Conservation (phyloP, 1,284 basidiomycete species). For the Fomitopsis betulina region DNA sequence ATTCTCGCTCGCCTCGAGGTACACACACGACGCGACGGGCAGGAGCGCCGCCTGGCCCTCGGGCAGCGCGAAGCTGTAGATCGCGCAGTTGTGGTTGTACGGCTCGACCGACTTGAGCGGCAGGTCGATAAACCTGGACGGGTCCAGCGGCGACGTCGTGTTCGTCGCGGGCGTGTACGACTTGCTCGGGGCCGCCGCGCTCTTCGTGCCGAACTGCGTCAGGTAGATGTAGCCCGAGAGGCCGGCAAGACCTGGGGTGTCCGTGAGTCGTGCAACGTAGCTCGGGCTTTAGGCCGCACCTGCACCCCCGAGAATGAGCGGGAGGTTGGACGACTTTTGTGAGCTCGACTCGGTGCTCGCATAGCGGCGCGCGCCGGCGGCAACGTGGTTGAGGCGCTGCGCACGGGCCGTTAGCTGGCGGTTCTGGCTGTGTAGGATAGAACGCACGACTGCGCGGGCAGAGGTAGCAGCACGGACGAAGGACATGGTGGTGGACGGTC, state of each 20-base stretch:
- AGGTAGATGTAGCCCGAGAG: slow-evolving; percentile 51
- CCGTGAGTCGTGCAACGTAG: not conserved
- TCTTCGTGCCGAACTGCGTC: slow-evolving; percentile 17
- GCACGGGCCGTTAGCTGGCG: not conserved
- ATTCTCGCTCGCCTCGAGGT: slow-evolving; percentile 54
- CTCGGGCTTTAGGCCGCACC: slow-evolving; percentile 10
- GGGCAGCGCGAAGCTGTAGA: slow-evolving; percentile 85
- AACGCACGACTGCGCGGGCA: slow-evolving; percentile 20
- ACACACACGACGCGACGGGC: slow-evolving; percentile 69
- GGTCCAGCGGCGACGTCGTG: slow-evolving; percentile 47
- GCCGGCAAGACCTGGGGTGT: slow-evolving; percentile 37
- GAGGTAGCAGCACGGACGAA: slow-evolving; percentile 23
- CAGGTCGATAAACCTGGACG: slow-evolving; percentile 74
- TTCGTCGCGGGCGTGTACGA: slow-evolving; percentile 28
- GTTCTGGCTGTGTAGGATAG: not conserved
- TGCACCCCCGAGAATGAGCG: slow-evolving; percentile 44
- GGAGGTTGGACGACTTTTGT: slow-evolving; percentile 45
- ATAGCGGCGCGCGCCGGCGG: slow-evolving; percentile 32
- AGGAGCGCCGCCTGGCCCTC: slow-evolving; percentile 77
- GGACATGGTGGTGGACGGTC: slow-evolving; percentile 20
- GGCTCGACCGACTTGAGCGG: slow-evolving; percentile 80
- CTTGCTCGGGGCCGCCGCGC: slow-evolving; percentile 35
- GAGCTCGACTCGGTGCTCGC: slow-evolving; percentile 41
- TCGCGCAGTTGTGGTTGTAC: slow-evolving; percentile 70
- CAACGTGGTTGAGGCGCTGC: slow-evolving; percentile 10